Evolutionary conservation across 805 yeast species (phyloP).

Genomic region (Metschnikowia shivogae): DNA sequence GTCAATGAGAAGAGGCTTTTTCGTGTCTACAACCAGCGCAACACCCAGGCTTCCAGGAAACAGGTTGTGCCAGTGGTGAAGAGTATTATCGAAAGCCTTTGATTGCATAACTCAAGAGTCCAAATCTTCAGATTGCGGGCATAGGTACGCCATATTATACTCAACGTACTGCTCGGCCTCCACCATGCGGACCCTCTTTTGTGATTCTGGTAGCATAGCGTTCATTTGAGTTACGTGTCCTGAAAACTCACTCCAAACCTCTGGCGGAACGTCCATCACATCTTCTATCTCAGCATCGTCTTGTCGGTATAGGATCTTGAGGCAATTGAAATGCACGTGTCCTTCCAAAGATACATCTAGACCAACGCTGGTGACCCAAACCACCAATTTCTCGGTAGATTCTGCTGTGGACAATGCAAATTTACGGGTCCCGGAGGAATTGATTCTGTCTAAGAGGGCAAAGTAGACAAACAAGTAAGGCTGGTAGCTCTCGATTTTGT

Average conservation of each 20-base stretch:
- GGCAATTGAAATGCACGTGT: constrained; percentile 17
- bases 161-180: constrained; percentile 10
- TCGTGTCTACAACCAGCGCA: constrained; percentile 41
- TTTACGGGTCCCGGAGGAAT: constrained; percentile 35
- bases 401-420: constrained; percentile 19
- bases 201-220: constrained; percentile 7
- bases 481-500: constrained; percentile 16
- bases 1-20: constrained; percentile 15
- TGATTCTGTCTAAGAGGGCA: constrained; percentile 33
- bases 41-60: constrained; percentile 69
- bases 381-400: constrained; percentile 15
- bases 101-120: background rate
- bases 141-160: constrained; percentile 25
- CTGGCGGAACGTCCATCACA: constrained; percentile 10
- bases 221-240: constrained; percentile 7
- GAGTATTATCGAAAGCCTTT: constrained; percentile 23
- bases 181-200: constrained; percentile 5
- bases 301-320: constrained; percentile 27
- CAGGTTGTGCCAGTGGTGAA: constrained; percentile 72
- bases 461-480: constrained; percentile 20
- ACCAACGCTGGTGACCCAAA: constrained; percentile 39
- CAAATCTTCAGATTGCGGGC: constrained; percentile 6
- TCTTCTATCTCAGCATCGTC: constrained; percentile 8
- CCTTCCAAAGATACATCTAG: constrained; percentile 24
- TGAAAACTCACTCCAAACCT: constrained; percentile 10